Percentiles rank a stretch among this genome's conserved stretches.
These are phyloP conservation scores for Globisporangium okanoganense DNA, from an alignment of 352 stramenopile genomes.

Conservation along the genomic window DNA sequence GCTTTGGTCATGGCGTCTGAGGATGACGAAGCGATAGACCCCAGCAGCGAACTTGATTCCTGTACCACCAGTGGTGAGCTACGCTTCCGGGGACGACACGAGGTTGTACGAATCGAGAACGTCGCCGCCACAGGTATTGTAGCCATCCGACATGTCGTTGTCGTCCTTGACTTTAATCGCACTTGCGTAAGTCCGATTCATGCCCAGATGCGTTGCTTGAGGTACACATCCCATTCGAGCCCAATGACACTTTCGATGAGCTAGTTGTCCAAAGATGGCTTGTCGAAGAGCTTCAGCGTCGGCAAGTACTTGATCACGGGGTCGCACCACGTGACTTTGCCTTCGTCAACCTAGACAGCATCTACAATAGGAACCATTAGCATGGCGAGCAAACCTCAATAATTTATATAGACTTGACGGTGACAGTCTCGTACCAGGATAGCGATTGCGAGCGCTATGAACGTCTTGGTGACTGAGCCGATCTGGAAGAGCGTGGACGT, in stretches of 20 bases:
- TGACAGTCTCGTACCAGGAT: background rate
- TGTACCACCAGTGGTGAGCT: slow-evolving; percentile 20
- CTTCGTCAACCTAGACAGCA: slow-evolving; percentile 50
- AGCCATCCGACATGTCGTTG: slow-evolving; percentile 18
- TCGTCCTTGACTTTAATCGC: background rate
- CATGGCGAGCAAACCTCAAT: no score
- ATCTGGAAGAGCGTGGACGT: slow-evolving; percentile 58
- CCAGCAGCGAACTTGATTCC: slow-evolving; percentile 34
- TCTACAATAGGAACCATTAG: no score
- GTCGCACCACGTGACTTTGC: slow-evolving; percentile 46
- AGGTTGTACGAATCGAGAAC: slow-evolving; percentile 46
- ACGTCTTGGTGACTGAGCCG: slow-evolving; percentile 64
- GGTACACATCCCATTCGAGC: slow-evolving; percentile 43
- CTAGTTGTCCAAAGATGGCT: no score
- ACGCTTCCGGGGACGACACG: slow-evolving; percentile 23
- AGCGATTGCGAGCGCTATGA: slow-evolving; percentile 38
- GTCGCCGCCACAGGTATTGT: slow-evolving; percentile 45
- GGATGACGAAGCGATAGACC: no score
- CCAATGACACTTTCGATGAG: slow-evolving; percentile 46
- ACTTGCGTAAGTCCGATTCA: slow-evolving; percentile 45
- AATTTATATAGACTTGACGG: no score
- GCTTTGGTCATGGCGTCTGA: slow-evolving; percentile 54
- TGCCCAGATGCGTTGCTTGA: slow-evolving; percentile 49
- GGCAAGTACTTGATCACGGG: slow-evolving; percentile 51
- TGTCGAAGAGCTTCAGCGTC: slow-evolving; percentile 51